These are phyloP conservation scores for Exophiala sp. DNA, from an alignment of 2,329 filamentous ascomycete genomes.

Conservation along the genomic window DNA sequence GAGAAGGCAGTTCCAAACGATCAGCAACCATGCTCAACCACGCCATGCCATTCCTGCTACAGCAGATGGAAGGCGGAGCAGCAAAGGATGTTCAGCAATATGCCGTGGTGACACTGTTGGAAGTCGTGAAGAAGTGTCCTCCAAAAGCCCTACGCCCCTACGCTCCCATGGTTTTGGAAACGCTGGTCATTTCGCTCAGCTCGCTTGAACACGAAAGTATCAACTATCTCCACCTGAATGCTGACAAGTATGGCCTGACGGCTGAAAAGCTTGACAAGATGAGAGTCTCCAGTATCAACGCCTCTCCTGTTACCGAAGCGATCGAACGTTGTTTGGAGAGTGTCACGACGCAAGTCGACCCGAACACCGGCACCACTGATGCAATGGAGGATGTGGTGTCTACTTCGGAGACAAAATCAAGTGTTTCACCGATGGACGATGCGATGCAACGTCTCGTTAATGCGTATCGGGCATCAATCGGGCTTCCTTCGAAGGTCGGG, in stretches of 20 bases:
- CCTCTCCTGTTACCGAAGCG: slow-evolving; percentile 84
- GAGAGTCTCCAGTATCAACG: slow-evolving; percentile 71
- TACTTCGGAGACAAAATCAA: neutral
- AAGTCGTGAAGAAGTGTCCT: slow-evolving; percentile 79
- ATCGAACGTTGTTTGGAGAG: slow-evolving; percentile 84
- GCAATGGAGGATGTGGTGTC: slow-evolving; percentile 21
- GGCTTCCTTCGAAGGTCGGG: slow-evolving; percentile 88
- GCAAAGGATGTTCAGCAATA: slow-evolving; percentile 83
- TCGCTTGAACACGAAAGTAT: slow-evolving; percentile 82
- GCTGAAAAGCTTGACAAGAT: slow-evolving; percentile 86
- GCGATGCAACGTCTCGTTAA: slow-evolving; percentile 67
- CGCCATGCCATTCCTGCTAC: slow-evolving; percentile 84
- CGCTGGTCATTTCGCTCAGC: slow-evolving; percentile 74
- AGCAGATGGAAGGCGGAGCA: slow-evolving; percentile 71
- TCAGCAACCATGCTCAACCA: slow-evolving; percentile 75
- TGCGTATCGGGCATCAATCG: slow-evolving; percentile 78
- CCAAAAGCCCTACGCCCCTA: slow-evolving; percentile 73
- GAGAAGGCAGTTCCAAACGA: slow-evolving; percentile 58
- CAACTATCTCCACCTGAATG: slow-evolving; percentile 89
- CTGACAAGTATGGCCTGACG: slow-evolving; percentile 73
- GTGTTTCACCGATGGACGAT: slow-evolving; percentile 52
- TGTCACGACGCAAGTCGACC: slow-evolving; percentile 59
- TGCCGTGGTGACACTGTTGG: slow-evolving; percentile 72
- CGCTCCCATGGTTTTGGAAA: slow-evolving; percentile 72
- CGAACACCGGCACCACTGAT: slow-evolving; percentile 7